Percentiles rank a stretch among this genome's conserved stretches.
These are phyloP conservation scores for Didymella exigua DNA, from an alignment of 2,329 filamentous ascomycete species.

Conservation along the genomic window DNA sequence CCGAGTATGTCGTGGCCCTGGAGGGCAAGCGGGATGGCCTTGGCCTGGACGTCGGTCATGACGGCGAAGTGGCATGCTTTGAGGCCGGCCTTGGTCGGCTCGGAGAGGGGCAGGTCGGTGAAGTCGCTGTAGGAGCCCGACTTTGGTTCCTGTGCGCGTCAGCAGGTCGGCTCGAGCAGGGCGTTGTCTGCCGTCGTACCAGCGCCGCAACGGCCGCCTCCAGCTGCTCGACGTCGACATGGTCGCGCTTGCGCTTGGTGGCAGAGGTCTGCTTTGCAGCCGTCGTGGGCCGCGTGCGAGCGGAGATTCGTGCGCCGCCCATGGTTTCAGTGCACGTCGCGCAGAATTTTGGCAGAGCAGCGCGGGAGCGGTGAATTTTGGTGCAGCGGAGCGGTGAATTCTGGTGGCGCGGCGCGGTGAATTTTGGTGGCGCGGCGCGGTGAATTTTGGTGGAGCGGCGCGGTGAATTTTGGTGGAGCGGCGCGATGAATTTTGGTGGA, in stretches of 20 bases:
- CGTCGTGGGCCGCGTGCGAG: conserved; percentile 57
- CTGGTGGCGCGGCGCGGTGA: conserved; percentile 23
- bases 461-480: too few species aligned
- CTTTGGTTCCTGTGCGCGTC: conserved; percentile 62
- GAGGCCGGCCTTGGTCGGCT: conserved; percentile 77
- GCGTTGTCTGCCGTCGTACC: conserved; percentile 29
- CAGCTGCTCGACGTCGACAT: conserved; percentile 56
- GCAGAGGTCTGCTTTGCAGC: conserved; percentile 60
- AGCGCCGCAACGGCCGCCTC: conserved; percentile 52
- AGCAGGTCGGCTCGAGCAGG: conserved; percentile 8
- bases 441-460: conserved; percentile 36
- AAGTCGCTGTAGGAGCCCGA: conserved; percentile 69
- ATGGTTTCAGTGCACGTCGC: conserved; percentile 26
- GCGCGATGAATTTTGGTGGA: too few species aligned
- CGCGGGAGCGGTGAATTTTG: too few species aligned
- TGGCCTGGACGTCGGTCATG: conserved; percentile 88
- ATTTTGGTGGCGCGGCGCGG: conserved; percentile 32
- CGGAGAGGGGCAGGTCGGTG: conserved; percentile 82
- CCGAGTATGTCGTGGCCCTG: conserved; percentile 88
- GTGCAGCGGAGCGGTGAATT: too few species aligned
- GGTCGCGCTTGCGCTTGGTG: conserved; percentile 61
- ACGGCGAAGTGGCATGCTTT: conserved; percentile 86
- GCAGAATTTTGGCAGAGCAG: too few species aligned
- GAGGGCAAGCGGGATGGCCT: conserved; percentile 85
- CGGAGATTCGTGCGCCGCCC: conserved; percentile 45